Percentiles rank a stretch among this genome's conserved stretches.
phyloP scores from a whole-genome alignment of 1,284 basidiomycete species.

The Peniophora sp. region DNA sequence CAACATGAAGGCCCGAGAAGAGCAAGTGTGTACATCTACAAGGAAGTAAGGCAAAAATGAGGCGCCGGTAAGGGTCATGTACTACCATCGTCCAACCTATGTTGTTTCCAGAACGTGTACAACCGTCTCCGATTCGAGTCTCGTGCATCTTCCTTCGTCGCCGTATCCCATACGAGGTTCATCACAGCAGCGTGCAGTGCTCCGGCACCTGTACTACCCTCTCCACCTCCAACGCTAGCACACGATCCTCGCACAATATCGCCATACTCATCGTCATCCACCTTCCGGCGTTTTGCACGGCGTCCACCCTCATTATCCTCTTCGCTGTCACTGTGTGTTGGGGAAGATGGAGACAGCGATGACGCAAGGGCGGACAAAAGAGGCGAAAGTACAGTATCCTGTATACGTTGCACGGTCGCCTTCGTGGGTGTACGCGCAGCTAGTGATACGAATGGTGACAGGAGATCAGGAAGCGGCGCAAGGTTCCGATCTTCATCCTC shows the following conservation, averaged over 20 bases:
- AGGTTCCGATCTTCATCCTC: constrained; percentile 22
- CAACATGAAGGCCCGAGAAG: no score
- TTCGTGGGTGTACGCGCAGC: constrained; percentile 58
- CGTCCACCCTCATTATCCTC: constrained; percentile 35
- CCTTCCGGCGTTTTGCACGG: constrained; percentile 28
- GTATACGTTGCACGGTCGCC: constrained; percentile 59
- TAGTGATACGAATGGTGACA: constrained; percentile 63
- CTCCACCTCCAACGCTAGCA: constrained; percentile 27
- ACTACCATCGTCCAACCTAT: constrained; percentile 29
- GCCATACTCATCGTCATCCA: constrained; percentile 28
- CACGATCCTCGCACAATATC: constrained; percentile 44
- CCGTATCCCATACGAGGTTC: constrained; percentile 64
- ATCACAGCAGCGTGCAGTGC: constrained; percentile 54
- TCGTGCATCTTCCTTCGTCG: constrained; percentile 65
- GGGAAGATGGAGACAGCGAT: constrained; percentile 46
- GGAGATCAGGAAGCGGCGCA: constrained; percentile 49
- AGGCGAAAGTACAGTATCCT: no score
- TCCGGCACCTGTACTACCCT: constrained; percentile 26
- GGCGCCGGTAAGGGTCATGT: no score
- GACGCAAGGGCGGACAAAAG: no score
- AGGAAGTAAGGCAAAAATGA: no score
- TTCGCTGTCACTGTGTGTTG: constrained; percentile 58
- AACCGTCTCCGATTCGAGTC: constrained; percentile 77
- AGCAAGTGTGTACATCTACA: no score
- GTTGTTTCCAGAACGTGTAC: constrained; percentile 70